These are phyloP conservation scores for Boletus fagicola DNA, from an alignment of 768 basidiomycete species.

Conservation along the genomic window DNA sequence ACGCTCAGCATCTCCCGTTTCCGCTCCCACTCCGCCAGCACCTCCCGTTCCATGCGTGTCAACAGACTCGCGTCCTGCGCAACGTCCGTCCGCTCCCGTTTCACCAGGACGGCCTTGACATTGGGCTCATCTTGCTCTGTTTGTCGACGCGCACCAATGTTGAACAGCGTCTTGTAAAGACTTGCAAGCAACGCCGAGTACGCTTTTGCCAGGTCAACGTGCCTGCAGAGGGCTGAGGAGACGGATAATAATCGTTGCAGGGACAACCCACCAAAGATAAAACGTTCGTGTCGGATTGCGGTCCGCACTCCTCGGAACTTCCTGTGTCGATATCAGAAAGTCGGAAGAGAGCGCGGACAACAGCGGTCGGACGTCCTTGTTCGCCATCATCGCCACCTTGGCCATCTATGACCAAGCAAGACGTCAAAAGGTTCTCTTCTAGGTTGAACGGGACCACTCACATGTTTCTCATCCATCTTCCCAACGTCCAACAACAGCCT, in stretches of 20 bases:
- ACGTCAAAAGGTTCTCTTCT: not conserved
- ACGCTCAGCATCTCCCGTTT: conserved; percentile 73
- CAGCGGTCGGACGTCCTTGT: conserved; percentile 81
- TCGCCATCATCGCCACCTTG: conserved; percentile 89
- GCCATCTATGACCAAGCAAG: conserved; percentile 62
- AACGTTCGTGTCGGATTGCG: conserved; percentile 86
- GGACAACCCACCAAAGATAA: conserved; percentile 74
- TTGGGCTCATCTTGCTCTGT: conserved; percentile 68
- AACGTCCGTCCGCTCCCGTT: conserved; percentile 80
- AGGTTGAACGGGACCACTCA: conserved; percentile 31
- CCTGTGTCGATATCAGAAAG: conserved; percentile 85
- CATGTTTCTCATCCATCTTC: conserved; percentile 95
- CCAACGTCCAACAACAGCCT: conserved; percentile 75
- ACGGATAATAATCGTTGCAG: not conserved
- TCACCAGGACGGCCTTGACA: conserved; percentile 72
- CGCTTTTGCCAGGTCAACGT: conserved; percentile 82
- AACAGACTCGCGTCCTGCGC: conserved; percentile 70
- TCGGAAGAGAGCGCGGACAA: conserved; percentile 78
- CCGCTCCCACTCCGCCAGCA: conserved; percentile 69
- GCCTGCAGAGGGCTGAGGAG: conserved; percentile 49
- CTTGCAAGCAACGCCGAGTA: conserved; percentile 73
- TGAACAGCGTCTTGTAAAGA: conserved; percentile 88
- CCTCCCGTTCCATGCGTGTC: conserved; percentile 72
- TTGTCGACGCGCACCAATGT: conserved; percentile 71
- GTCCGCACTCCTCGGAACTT: conserved; percentile 88